A percentile compares a stretch with the other conserved stretches of the same genome.
phyloP scores from a whole-genome alignment of 768 basidiomycete genomes.

The Kwoniella sp. region DNA sequence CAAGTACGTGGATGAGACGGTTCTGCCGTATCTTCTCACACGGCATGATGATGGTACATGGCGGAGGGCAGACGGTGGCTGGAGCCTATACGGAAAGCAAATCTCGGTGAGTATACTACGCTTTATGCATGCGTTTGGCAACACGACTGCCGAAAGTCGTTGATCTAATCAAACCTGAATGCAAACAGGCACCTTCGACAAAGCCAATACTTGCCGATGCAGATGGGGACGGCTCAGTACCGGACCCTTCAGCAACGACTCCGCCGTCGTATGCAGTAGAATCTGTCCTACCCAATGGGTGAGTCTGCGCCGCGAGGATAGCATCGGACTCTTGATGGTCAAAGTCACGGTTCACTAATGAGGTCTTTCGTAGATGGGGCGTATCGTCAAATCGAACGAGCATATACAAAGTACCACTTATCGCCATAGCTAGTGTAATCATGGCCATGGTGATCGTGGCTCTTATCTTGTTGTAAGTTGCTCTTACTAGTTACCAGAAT shows the following conservation, averaged over 20 bases:
- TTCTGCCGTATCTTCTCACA: conserved; percentile 35
- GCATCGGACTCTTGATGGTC: background rate
- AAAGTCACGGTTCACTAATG: background rate
- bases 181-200: background rate
- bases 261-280: conserved; percentile 36
- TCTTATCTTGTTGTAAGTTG: conserved; percentile 42
- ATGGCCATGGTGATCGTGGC: conserved; percentile 45
- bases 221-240: conserved; percentile 8
- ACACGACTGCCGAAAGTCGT: background rate
- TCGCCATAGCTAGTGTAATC: conserved; percentile 48
- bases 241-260: conserved; percentile 5
- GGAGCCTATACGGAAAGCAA: conserved; percentile 44
- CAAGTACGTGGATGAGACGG: conserved; percentile 21
- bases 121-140: background rate
- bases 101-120: conserved; percentile 25
- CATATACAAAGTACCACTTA: conserved; percentile 52
- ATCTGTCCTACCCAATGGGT: conserved; percentile 45
- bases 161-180: background rate
- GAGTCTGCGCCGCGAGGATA: background rate
- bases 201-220: conserved; percentile 19
- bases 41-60: conserved; percentile 29
- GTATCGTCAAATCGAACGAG: conserved; percentile 42
- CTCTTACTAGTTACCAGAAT: too few species aligned
- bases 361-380: conserved; percentile 41
- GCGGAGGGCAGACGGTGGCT: conserved; percentile 36